Evolutionary conservation across 108 stramenopile species (phyloP), one percentile per base, ranked within the genome.

Genomic region (Parietichytrium sp.): DNA sequence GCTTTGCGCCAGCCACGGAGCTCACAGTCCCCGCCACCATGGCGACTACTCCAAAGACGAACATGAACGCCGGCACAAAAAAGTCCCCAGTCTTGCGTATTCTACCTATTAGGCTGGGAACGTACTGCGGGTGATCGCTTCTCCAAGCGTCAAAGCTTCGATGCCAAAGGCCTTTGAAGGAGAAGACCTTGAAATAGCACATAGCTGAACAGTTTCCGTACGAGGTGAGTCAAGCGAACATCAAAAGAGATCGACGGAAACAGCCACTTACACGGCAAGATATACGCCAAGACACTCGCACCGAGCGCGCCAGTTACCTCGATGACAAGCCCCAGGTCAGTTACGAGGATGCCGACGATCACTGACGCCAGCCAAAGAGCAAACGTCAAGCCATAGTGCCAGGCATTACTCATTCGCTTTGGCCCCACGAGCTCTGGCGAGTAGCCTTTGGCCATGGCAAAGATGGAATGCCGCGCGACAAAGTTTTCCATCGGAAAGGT

Each of bases 401-500:
- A 27, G 7, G 49, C 29, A 4, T 3, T 29, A 12, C 16, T 29
- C 50, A 27, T 51, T 7, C 49, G 25, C 49, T 29, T 13, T n/a
- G 12, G 20, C 30, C 49, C 26, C 49, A 16, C 15, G 79, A 51
- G 47, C 49, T 26, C 27, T 13, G 45, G 47, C 49, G 50, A 48
- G 31, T 13, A 51, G 3, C 49, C 79, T 29, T 48, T 15, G 7
- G 3, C 47, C 18, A 82, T 30, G 13, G 79, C 51, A 26, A 36
- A 48, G 55, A 82, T 26, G 25, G 80, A 82, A 33, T 82, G 82
- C 4, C 82, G 55, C 79, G 78, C 79, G 16, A 82, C 82, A 48
- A 80, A 82, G 47, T 81, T 79, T 20, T 82, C 82, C 55, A 82
- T 49, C 6, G 82, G 82, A 53, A 36, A 82, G n/a, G 82, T 82